These are phyloP conservation scores for Metschnikowia picachoensis DNA, from an alignment of 805 yeast species.

Conservation along the genomic window DNA sequence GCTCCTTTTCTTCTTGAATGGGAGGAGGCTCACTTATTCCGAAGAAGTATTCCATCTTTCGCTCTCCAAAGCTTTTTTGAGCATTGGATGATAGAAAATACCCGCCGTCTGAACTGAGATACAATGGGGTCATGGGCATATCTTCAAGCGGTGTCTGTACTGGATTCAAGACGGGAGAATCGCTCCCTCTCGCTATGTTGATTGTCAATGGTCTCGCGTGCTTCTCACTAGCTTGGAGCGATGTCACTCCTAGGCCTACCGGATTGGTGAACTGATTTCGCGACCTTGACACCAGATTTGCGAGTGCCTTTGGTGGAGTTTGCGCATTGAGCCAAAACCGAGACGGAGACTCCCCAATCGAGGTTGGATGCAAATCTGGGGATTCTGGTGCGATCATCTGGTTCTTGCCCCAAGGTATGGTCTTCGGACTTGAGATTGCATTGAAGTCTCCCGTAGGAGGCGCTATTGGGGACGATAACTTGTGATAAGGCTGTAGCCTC, in stretches of 20 bases:
- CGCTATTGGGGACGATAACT: slow-evolving; percentile 22
- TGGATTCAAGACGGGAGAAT: slow-evolving; percentile 38
- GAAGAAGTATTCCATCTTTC: slow-evolving; percentile 4
- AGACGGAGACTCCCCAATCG: slow-evolving; percentile 54
- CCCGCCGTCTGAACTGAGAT: slow-evolving; percentile 13
- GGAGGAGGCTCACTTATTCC: neutral
- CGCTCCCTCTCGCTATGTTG: slow-evolving; percentile 8
- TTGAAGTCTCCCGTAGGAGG: slow-evolving; percentile 13
- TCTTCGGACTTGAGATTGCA: slow-evolving; percentile 21
- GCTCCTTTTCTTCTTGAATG: neutral
- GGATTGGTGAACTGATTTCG: slow-evolving; percentile 11
- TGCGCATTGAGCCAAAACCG: slow-evolving; percentile 49
- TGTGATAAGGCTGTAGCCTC: slow-evolving; percentile 36
- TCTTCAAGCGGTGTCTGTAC: slow-evolving; percentile 42
- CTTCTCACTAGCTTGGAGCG: slow-evolving; percentile 1
- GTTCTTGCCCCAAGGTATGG: slow-evolving; percentile 26
- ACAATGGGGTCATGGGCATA: slow-evolving; percentile 43
- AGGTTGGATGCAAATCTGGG: slow-evolving; percentile 49
- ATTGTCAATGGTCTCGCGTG: neutral
- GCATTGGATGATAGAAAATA: slow-evolving; percentile 12
- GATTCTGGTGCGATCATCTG: slow-evolving; percentile 41
- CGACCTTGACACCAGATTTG: slow-evolving; percentile 21
- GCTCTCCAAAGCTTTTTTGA: slow-evolving; percentile 2
- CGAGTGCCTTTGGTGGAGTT: slow-evolving; percentile 45
- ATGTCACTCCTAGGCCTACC: slow-evolving; percentile 1